Conservation (phyloP, 768 basidiomycete genomes). For the Panellus pusillus region DNA sequence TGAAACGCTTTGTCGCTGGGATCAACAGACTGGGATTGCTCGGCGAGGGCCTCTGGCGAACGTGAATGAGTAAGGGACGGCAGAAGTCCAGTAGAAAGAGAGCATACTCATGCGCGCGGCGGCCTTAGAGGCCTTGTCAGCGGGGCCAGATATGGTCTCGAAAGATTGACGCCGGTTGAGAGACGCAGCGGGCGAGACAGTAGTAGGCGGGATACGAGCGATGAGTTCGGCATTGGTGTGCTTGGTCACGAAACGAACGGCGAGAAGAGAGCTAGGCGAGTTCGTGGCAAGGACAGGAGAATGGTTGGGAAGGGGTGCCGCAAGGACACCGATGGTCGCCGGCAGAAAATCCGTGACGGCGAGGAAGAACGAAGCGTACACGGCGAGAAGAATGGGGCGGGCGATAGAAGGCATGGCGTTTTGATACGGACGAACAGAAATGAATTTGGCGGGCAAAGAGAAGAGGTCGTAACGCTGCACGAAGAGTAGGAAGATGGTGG, state of each 20-base stretch:
- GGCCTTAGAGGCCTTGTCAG: slow-evolving; percentile 5
- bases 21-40: slow-evolving; percentile 21
- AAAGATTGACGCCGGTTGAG: background rate
- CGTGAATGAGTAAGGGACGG: background rate
- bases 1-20: slow-evolving; percentile 35
- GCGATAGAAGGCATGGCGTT: slow-evolving; percentile 34
- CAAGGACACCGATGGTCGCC: slow-evolving; percentile 26
- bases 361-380: slow-evolving; percentile 41
- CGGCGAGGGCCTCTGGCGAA: slow-evolving; percentile 33
- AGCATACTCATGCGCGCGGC: slow-evolving; percentile 32
- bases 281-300: slow-evolving; percentile 1
- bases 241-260: slow-evolving; percentile 11
- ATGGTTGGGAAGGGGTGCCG: slow-evolving; percentile 36
- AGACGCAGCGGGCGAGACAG: slow-evolving; percentile 2
- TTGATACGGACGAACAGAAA: background rate
- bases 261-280: slow-evolving; percentile 28
- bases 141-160: background rate
- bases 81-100: background rate
- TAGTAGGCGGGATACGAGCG: slow-evolving; percentile 23
- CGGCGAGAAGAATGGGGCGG: slow-evolving; percentile 39
- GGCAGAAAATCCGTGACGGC: slow-evolving; percentile 34
- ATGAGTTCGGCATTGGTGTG: slow-evolving; percentile 17
- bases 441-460: slow-evolving; percentile 10
- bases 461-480: background rate
- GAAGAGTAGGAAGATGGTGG: slow-evolving; percentile 16